Percentiles rank a stretch among this genome's conserved stretches.
Conservation (phyloP, 371 early-diverging fungal species). For the Thermomucor indicae-seudaticae region DNA sequence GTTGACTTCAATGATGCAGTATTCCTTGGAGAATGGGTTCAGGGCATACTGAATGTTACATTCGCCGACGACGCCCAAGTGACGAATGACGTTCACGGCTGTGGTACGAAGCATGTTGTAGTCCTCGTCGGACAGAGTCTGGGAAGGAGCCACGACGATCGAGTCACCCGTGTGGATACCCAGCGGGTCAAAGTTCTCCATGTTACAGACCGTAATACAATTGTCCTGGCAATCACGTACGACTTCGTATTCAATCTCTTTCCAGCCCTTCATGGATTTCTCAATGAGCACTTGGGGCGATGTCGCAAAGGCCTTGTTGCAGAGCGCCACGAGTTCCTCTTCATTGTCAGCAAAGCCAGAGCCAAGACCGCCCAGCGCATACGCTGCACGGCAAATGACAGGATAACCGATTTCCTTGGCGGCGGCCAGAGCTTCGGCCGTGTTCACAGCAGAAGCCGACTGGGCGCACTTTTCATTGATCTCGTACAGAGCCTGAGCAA, state of each 20-base stretch:
- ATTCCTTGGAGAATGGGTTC: constrained; percentile 88
- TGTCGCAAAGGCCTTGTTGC: constrained; percentile 80
- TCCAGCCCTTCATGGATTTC: constrained; percentile 96
- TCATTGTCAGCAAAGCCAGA: constrained; percentile 91
- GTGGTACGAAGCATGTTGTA: constrained; percentile 94
- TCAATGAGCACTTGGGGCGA: constrained; percentile 95
- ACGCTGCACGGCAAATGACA: constrained; percentile 92
- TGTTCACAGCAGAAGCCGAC: constrained; percentile 70
- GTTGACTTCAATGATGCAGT: constrained; percentile 96
- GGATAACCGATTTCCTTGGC: constrained; percentile 89
- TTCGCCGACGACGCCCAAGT: constrained; percentile 93
- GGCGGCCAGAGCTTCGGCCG: constrained; percentile 81
- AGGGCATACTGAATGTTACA: constrained; percentile 98
- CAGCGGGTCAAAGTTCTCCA: constrained; percentile 98
- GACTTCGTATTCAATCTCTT: constrained; percentile 97
- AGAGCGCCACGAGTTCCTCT: constrained; percentile 69
- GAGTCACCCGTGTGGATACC: constrained; percentile 97
- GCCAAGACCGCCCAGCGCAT: constrained; percentile 91
- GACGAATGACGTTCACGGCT: constrained; percentile 79
- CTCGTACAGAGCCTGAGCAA: constrained; percentile 79
- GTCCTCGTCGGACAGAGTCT: constrained; percentile 92
- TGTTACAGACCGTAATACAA: constrained; percentile 97
- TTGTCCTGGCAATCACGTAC: constrained; percentile 91
- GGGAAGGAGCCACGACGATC: constrained; percentile 95
- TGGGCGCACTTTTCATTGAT: constrained; percentile 86